Evolutionary conservation across 2,329 filamentous ascomycete genomes (phyloP).

Genomic region (Magnaporthiopsis poae): DNA sequence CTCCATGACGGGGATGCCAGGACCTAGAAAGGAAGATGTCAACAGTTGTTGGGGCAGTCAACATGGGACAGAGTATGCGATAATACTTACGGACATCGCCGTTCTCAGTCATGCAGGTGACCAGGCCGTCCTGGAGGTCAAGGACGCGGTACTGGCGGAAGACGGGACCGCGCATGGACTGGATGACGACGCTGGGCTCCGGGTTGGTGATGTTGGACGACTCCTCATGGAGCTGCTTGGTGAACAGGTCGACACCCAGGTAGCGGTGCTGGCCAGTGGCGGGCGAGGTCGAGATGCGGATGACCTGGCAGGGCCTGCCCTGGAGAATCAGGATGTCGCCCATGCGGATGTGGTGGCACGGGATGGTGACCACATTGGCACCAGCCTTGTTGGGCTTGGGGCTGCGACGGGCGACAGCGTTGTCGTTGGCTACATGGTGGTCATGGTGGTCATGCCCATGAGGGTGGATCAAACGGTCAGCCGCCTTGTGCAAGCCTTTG

Average conservation of each 20-base stretch:
- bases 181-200: constrained; percentile 87
- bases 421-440: constrained; percentile 33
- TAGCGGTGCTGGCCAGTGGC: constrained; percentile 99
- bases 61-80: too few relatives aligned
- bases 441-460: constrained; percentile 39
- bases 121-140: constrained; percentile 72
- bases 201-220: constrained; percentile 96
- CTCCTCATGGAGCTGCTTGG: constrained; percentile 98
- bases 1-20: constrained; percentile 83
- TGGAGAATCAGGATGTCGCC: constrained; percentile 98
- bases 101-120: constrained; percentile 97
- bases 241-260: constrained; percentile 99
- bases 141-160: constrained; percentile 99
- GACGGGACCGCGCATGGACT: constrained; percentile 98
- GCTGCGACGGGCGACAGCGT: constrained; percentile 23
- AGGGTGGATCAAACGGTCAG: constrained; percentile 43
- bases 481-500: constrained; percentile 40
- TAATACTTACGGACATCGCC: constrained; percentile 69
- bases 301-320: constrained; percentile 98
- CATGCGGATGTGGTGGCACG: constrained; percentile 98
- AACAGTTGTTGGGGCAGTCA: too few relatives aligned
- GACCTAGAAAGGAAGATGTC: constrained; percentile 28
- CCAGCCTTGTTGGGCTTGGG: constrained; percentile 22
- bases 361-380: constrained; percentile 85
- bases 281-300: constrained; percentile 95